Base-by-base conservation (phyloP, 768 basidiomycete genomes). In the Suillus cothurnatus region DNA sequence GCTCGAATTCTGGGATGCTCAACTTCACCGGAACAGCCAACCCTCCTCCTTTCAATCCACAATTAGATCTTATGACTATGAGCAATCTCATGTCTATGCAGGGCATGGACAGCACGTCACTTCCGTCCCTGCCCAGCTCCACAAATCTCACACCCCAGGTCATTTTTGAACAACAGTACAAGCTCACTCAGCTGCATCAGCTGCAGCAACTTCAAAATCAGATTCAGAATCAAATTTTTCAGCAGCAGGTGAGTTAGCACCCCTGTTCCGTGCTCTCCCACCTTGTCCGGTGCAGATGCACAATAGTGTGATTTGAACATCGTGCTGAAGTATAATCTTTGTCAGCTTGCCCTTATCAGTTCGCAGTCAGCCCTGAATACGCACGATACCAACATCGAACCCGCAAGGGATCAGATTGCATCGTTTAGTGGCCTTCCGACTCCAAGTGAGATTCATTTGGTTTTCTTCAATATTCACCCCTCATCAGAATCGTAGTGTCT, bases 181-280 rank as follows among this genome's bases (percentile, higher is more conserved):
- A 89, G 74, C 81, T 94, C 53, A 84, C 85, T 2, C 91, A 92
- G 74, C 80, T 94, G 4, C 93, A 91, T 67, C 88, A 91, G 73
- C 80, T 91, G 11, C 91, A 90, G 72, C 88, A 91, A 73, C 80
- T 90, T 15, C 92, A 95, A 72, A 88, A 90, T 65, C 90, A 93
- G 78, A 91, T 94, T 64, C 92, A 95, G 74, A 88, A 88, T 64
- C 90, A 93, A 81, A 91, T 94, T 66, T 92, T 94, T 65, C 93
- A 95, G 71, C 93, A 95, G 73, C 94, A 95, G 88, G 94, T 90
- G 64, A 67, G 85, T 73, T 61, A 31, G 9, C 28, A 53, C 9
- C 8, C 26, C 11, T 60, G 12, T 28, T 23, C 62, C 6, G 12
- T 65, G 32, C 62, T 17, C 43, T 63, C 76, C 73, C 69, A 74